Evolutionary conservation across 257 asterid species (phyloP).

Genomic region (Capsicum rhomboideum): DNA sequence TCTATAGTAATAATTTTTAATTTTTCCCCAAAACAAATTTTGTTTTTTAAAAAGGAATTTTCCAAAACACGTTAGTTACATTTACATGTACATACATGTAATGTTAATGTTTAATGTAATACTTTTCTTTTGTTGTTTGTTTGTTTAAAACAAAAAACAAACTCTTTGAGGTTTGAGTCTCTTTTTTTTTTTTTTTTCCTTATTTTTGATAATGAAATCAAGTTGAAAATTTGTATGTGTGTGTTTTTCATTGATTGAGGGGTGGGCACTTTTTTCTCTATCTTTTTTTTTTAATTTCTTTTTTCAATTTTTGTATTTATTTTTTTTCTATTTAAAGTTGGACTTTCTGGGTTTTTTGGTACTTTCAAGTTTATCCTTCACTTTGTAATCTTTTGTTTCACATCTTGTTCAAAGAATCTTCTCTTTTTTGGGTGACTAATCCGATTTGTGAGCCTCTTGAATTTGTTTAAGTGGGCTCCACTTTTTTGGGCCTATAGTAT

Average conservation of each 20-base stretch:
- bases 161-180: not conserved
- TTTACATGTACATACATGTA: not conserved
- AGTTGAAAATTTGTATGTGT: slow-evolving; percentile 8
- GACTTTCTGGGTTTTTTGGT: slow-evolving; percentile 25
- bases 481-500: not conserved
- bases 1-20: not conserved
- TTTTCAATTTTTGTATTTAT: not conserved
- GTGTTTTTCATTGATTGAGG: slow-evolving; percentile 1
- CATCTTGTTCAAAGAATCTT: slow-evolving; percentile 9
- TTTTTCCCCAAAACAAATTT: not conserved
- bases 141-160: not conserved
- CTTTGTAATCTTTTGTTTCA: slow-evolving; percentile 3
- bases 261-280: not conserved
- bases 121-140: not conserved
- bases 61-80: not conserved
- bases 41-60: not conserved
- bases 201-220: slow-evolving; percentile 3
- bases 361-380: slow-evolving; percentile 4
- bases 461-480: slow-evolving; percentile 21
- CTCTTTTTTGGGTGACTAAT: slow-evolving; percentile 11
- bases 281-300: not conserved
- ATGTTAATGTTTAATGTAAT: not conserved
- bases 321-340: not conserved
- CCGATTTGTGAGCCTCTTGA: slow-evolving; percentile 13
- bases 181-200: not conserved